Evolutionary conservation across 768 basidiomycete genomes (phyloP).

Genomic region (Lactifluus volemus): DNA sequence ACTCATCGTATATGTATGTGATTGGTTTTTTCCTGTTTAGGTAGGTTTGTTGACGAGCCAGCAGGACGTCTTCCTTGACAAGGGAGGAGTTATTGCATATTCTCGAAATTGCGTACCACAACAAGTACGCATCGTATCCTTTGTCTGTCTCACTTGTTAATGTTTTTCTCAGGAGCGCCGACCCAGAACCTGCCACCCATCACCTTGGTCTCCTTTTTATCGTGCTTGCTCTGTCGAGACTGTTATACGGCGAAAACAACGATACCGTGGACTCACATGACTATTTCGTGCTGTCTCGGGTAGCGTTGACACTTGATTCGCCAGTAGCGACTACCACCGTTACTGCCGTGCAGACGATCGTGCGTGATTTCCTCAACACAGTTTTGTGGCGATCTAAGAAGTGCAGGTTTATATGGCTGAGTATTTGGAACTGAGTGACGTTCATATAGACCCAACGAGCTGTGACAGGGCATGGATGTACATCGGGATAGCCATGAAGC

Average conservation of each 20-base stretch:
- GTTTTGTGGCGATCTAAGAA: slow-evolving; percentile 18
- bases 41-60: background rate
- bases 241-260: slow-evolving; percentile 49
- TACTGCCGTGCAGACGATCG: slow-evolving; percentile 45
- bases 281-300: slow-evolving; percentile 52
- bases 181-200: slow-evolving; percentile 36
- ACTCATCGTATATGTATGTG: slow-evolving; percentile 42
- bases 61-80: slow-evolving; percentile 47
- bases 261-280: slow-evolving; percentile 49
- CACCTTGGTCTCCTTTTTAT: slow-evolving; percentile 54
- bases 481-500: slow-evolving; percentile 49
- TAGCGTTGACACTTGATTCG: slow-evolving; percentile 40
- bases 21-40: background rate
- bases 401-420: slow-evolving; percentile 33
- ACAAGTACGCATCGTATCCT: slow-evolving; percentile 29
- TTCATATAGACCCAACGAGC: slow-evolving; percentile 32
- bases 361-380: slow-evolving; percentile 27
- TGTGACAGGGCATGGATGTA: slow-evolving; percentile 46
- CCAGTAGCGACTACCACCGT: slow-evolving; percentile 45
- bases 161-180: slow-evolving; percentile 29
- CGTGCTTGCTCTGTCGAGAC: slow-evolving; percentile 53
- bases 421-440: slow-evolving; percentile 51
- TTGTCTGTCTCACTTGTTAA: background rate
- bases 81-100: slow-evolving; percentile 50
- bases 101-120: slow-evolving; percentile 44